These are phyloP conservation scores for Tolypocladium paradoxum DNA, from an alignment of 2,329 filamentous ascomycete genomes.

Conservation along the genomic window DNA sequence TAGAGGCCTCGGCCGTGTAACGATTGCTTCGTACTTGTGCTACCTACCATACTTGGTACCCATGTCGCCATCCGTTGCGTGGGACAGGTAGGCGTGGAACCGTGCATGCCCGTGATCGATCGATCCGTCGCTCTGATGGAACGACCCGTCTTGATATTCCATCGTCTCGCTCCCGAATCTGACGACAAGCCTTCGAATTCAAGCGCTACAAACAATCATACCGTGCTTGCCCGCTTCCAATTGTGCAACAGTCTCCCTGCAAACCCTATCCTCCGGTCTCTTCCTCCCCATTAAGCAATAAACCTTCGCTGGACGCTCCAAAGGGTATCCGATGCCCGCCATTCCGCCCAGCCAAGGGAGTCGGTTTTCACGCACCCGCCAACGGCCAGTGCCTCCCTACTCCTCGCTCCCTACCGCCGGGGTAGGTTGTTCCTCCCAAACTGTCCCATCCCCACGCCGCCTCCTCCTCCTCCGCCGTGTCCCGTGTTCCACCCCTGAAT, in stretches of 20 bases:
- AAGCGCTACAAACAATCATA: neutral
- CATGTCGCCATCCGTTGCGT: neutral
- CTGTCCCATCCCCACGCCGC: conserved; percentile 18
- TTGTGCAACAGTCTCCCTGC: neutral
- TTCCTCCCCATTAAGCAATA: neutral
- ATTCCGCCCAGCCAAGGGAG: neutral
- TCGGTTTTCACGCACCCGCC: neutral
- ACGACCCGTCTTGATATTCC: too few relatives aligned
- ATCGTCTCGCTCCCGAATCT: too few relatives aligned
- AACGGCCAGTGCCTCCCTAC: neutral
- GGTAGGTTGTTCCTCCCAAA: conserved; percentile 37
- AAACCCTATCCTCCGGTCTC: neutral
- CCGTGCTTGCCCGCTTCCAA: neutral
- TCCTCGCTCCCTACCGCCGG: conserved; percentile 26
- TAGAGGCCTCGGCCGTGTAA: neutral
- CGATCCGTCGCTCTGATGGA: neutral
- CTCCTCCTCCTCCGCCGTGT: conserved; percentile 11
- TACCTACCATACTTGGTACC: too few relatives aligned
- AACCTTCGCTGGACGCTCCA: neutral
- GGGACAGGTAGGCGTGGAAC: neutral
- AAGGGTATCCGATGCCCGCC: neutral
- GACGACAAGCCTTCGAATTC: neutral
- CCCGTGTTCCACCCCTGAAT: conserved; percentile 41
- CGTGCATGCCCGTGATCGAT: neutral
- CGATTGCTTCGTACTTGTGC: neutral